A percentile compares a stretch with the other conserved stretches of the same genome.
These are phyloP conservation scores for Macrocybe sp. DNA, from an alignment of 1,284 basidiomycete species.

Conservation along the genomic window DNA sequence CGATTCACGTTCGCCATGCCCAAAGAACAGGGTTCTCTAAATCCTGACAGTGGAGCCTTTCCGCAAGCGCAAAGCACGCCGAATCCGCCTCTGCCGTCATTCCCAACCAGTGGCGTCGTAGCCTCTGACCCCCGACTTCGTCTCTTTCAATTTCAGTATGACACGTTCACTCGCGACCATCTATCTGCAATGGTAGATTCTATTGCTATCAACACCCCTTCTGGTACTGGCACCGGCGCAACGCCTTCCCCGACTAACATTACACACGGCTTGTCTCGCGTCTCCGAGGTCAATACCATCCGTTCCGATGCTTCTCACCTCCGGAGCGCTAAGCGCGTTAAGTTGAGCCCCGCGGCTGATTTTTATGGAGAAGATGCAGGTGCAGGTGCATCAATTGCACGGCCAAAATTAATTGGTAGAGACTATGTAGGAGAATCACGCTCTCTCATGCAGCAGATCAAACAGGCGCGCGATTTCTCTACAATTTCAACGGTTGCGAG, in stretches of 20 bases:
- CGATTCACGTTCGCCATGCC: constrained; percentile 77
- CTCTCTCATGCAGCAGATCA: constrained; percentile 72
- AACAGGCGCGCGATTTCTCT: constrained; percentile 67
- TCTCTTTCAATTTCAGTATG: constrained; percentile 89
- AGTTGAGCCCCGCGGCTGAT: constrained; percentile 58
- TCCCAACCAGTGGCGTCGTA: constrained; percentile 25
- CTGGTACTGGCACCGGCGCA: constrained; percentile 34
- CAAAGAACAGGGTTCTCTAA: constrained; percentile 25
- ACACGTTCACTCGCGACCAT: constrained; percentile 90
- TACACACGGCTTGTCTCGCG: constrained; percentile 36
- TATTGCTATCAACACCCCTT: constrained; percentile 75
- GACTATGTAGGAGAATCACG: constrained; percentile 72
- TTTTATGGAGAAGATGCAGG: constrained; percentile 43
- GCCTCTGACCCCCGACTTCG: constrained; percentile 70
- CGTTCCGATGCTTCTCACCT: constrained; percentile 41
- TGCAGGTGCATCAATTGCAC: constrained; percentile 41
- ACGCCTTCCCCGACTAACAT: constrained; percentile 41
- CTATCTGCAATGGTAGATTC: constrained; percentile 89
- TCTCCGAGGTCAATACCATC: constrained; percentile 34
- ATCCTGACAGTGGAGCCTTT: constrained; percentile 23
- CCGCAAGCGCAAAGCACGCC: constrained; percentile 54
- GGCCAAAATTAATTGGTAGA: constrained; percentile 39
- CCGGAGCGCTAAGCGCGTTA: constrained; percentile 72
- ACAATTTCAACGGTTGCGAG: constrained; percentile 59
- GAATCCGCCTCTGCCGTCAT: constrained; percentile 24